Evolutionary conservation across 1,284 basidiomycete species (phyloP).

Genomic region (Cutaneotrichosporon sp.): DNA sequence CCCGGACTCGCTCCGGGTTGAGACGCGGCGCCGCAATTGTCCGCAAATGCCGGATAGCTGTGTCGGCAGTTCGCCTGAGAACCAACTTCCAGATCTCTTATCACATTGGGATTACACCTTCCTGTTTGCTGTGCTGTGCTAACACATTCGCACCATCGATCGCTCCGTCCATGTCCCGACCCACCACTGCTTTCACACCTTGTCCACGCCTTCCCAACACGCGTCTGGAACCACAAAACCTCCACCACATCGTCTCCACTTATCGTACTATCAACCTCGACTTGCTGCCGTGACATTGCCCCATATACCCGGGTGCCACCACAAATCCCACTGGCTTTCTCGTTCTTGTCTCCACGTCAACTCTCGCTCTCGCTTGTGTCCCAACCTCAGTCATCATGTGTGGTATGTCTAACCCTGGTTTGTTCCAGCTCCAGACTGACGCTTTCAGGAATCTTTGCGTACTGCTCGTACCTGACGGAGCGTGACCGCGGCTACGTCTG

Average conservation of each 20-base stretch:
- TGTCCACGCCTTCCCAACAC: background rate
- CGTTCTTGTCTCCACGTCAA: background rate
- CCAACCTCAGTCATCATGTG: conserved; percentile 22
- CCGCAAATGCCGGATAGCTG: background rate
- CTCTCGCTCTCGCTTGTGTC: background rate
- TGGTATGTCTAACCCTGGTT: conserved; percentile 15
- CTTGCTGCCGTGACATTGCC: background rate
- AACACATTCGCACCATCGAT: background rate
- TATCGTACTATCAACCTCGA: no score
- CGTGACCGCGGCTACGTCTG: conserved; percentile 92
- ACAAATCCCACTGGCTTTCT: background rate
- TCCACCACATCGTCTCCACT: background rate
- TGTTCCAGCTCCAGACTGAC: background rate
- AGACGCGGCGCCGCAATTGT: background rate
- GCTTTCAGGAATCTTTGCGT: conserved; percentile 80
- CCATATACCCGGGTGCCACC: background rate
- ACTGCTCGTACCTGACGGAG: conserved; percentile 89
- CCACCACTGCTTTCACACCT: background rate
- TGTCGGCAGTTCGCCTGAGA: background rate
- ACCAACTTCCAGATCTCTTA: background rate
- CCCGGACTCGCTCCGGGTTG: background rate
- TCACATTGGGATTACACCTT: background rate
- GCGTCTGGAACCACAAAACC: background rate
- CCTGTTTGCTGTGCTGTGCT: background rate
- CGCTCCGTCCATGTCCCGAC: background rate